Evolutionary conservation across 2,329 filamentous ascomycete genomes (phyloP).

Genomic region (Microascus cirrosus): DNA sequence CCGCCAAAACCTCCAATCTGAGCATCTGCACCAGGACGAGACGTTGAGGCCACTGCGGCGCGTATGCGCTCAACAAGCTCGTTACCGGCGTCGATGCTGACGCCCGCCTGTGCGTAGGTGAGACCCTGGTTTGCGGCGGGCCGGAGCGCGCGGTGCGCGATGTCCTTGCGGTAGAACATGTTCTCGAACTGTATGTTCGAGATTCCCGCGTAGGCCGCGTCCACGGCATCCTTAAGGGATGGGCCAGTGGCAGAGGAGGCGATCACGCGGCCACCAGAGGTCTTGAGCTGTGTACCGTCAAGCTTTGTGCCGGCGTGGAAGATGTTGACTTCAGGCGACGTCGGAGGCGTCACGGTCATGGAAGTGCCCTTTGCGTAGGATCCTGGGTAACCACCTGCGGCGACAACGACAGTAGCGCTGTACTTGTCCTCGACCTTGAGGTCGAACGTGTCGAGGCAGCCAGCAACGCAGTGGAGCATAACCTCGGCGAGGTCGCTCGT

Average conservation of each 20-base stretch:
- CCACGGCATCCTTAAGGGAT: constrained; percentile 71
- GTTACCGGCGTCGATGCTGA: constrained; percentile 91
- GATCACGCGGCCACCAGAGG: constrained; percentile 83
- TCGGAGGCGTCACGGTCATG: constrained; percentile 38
- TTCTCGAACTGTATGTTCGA: constrained; percentile 64
- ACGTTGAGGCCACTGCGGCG: constrained; percentile 73
- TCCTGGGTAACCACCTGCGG: constrained; percentile 83
- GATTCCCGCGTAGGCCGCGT: constrained; percentile 78
- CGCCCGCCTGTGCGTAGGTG: constrained; percentile 88
- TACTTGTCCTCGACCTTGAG: constrained; percentile 59
- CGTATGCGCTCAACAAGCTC: constrained; percentile 89
- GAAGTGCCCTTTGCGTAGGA: constrained; percentile 68
- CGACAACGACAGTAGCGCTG: constrained; percentile 87
- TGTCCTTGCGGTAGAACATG: constrained; percentile 90
- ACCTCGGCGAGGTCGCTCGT: constrained; percentile 80
- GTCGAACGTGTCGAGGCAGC: constrained; percentile 58
- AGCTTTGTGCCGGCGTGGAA: constrained; percentile 88
- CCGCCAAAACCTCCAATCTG: constrained; percentile 95
- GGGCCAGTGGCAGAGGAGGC: constrained; percentile 69
- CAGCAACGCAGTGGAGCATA: constrained; percentile 74
- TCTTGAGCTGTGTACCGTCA: constrained; percentile 52
- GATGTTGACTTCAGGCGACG: constrained; percentile 48
- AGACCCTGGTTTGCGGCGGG: constrained; percentile 38
- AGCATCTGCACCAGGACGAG: constrained; percentile 77
- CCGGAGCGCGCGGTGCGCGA: constrained; percentile 66